A percentile compares a stretch with the other conserved stretches of the same genome.
phyloP scores from a whole-genome alignment of 257 asterid species.

The Fraxinus quadrangulata region DNA sequence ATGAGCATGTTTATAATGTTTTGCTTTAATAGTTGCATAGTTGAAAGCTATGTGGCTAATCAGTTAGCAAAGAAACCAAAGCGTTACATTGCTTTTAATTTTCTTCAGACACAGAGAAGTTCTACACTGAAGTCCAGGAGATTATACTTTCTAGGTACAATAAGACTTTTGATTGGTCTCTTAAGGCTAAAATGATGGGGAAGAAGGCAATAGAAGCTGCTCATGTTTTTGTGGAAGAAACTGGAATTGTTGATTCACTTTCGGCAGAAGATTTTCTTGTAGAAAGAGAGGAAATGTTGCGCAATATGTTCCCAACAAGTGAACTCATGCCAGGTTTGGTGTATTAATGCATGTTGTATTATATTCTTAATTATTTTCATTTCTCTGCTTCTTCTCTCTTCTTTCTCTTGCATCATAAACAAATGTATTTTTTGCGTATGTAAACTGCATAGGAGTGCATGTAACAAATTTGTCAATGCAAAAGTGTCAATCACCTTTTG shows the following conservation, averaged over 20 bases:
- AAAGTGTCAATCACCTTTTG: neutral
- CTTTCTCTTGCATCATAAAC: neutral
- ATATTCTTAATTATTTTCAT: neutral
- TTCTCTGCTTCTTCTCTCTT: neutral
- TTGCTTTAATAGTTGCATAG: neutral
- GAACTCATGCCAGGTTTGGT: constrained; percentile 93
- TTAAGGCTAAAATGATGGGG: constrained; percentile 98
- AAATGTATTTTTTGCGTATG: neutral
- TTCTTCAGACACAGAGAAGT: constrained; percentile 84
- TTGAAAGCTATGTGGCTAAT: constrained; percentile 11
- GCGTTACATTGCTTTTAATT: constrained; percentile 13
- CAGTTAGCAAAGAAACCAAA: constrained; percentile 5
- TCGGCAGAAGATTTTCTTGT: constrained; percentile 89
- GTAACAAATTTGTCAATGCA: neutral
- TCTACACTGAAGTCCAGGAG: constrained; percentile 94
- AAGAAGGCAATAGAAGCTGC: constrained; percentile 98
- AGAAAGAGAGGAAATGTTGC: constrained; percentile 87
- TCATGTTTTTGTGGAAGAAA: constrained; percentile 83
- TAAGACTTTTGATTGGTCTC: constrained; percentile 95
- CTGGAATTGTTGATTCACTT: constrained; percentile 68
- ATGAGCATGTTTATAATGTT: neutral
- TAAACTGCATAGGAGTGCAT: neutral
- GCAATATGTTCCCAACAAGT: constrained; percentile 66
- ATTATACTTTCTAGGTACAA: constrained; percentile 75
- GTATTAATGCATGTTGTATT: neutral